Base-by-base conservation (phyloP, 2,329 filamentous ascomycete species). In the Salinomyces thailandicus region DNA sequence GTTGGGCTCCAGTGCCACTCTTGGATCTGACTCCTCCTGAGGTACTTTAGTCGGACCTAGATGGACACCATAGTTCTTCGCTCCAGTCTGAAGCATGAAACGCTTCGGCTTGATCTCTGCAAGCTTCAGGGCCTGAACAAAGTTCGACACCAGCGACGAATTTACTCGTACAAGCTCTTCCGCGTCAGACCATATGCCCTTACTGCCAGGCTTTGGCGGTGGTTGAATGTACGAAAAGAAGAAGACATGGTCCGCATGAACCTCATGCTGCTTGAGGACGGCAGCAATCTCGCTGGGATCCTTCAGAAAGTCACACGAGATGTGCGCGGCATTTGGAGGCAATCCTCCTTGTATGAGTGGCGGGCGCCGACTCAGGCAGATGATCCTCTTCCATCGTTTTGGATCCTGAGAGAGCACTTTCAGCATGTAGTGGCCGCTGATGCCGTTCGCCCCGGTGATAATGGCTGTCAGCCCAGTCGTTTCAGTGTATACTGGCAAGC, bases 221-320 rank as follows among this genome's bases (percentile, higher is more conserved):
- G 63, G 62, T 42, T 73, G 70, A n/a, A 71, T 57, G 54, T 73
- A 73, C 2, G 67, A 67, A 40, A 66, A 72, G 57, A 71, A 74
- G 52, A 72, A 73, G 14, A 71, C 55, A 44, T 72, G 63, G 41
- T 66, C 64, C 3, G 52, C 43, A 20, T 49, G 51, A 2, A 63
- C 57, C 0, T 50, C 46, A 12, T 55, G 54, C 16, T 55, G 45
- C 38, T 56, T 55, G 33, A 65, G 38, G 0, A 54, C 48, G 3
- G 42, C 22, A 0, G 61, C 60, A 18, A 65, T 64, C 14, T 59
- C 52, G n/a, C 55, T 46, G 8, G 58, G 54, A 4, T 52, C 41
- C 14, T 55, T 52, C 18, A 64, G 35, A 35, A 66, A 65, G 41
- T 67, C 56, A 12, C 53, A 41, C 11, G 45, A 42, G 52, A 63